Evolutionary conservation across 2,329 filamentous ascomycete species (phyloP), one percentile per base, ranked within the genome.

Genomic region (Talaromyces sp.): DNA sequence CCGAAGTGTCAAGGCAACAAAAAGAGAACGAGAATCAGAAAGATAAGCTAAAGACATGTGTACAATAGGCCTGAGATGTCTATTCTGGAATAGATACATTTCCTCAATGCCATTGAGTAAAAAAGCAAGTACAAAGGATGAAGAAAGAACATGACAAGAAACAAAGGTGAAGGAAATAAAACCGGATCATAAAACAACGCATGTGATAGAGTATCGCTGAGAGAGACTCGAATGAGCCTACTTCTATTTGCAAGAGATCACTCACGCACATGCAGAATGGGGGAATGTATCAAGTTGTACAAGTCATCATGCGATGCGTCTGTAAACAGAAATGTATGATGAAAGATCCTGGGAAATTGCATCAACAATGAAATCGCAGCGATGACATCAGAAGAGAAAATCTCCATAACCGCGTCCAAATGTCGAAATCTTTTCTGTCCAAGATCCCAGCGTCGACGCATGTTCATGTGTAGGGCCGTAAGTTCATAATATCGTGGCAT

Each of bases 401-500:
- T 53, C 49, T 27, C 27, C 13, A 29, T 19, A 22, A 22, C 53
- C 43, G 58, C 64, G 65, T 63, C 61, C 47, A 40, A 54, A 67
- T 36, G 60, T 53, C 62, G 61, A 67, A 29, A 29, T n/a, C 56
- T 61, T 51, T 59, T 58, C 60, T 43, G 34, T 58, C 58, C 54
- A 67, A 61, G 63, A 53, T 65, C 45, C 27, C 38, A 64, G 38
- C 36, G 40, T 43, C 58, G 61, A 68, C 54, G 61, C 51, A 58
- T 66, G 27, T 40, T 58, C 58, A 62, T 65, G 58, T 47, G 51
- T 62, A 65, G 65, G 65, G 67, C 65, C 67, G 65, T 67, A 63
- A 65, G 69, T 68, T 70, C 73, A 70, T 74, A 68, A 70, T 70
- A 73, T 78, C 76, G 73, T 78, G 67, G 70, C 73, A 72, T 78